Conservation (phyloP, 768 basidiomycete genomes). For the Boletus tomentosulus region DNA sequence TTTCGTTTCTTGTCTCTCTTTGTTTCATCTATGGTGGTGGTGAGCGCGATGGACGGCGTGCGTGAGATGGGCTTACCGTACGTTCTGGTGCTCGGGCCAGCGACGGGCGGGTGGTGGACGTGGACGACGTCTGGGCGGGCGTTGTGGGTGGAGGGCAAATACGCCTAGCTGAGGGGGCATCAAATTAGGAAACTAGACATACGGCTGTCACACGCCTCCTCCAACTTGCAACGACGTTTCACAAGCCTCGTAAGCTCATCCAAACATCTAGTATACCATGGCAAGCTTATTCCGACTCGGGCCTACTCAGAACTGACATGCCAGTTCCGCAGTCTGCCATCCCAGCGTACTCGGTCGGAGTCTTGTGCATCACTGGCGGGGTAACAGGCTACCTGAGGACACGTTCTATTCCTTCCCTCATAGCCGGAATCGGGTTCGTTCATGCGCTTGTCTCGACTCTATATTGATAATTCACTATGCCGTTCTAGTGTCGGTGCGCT, state of each 20-base stretch:
- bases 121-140: conserved; percentile 35
- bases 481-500: conserved; percentile 63
- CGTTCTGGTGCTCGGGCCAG: conserved; percentile 39
- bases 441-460: not conserved
- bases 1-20: conserved; percentile 49
- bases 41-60: conserved; percentile 26
- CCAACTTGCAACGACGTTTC: not conserved
- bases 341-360: conserved; percentile 76
- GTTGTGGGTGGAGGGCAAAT: conserved; percentile 52
- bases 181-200: not conserved
- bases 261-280: conserved; percentile 19
- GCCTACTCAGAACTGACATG: conserved; percentile 19
- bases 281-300: conserved; percentile 21
- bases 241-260: conserved; percentile 18
- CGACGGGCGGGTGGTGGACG: conserved; percentile 37
- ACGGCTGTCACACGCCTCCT: not conserved
- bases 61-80: conserved; percentile 26
- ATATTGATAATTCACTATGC: not conserved
- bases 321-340: conserved; percentile 60
- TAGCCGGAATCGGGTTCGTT: conserved; percentile 74
- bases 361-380: conserved; percentile 73
- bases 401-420: conserved; percentile 75
- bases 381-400: conserved; percentile 67
- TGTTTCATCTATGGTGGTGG: conserved; percentile 34
- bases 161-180: conserved; percentile 72